phyloP scores from a whole-genome alignment of 2,329 filamentous ascomycete species.

The Trichoderma breve region DNA sequence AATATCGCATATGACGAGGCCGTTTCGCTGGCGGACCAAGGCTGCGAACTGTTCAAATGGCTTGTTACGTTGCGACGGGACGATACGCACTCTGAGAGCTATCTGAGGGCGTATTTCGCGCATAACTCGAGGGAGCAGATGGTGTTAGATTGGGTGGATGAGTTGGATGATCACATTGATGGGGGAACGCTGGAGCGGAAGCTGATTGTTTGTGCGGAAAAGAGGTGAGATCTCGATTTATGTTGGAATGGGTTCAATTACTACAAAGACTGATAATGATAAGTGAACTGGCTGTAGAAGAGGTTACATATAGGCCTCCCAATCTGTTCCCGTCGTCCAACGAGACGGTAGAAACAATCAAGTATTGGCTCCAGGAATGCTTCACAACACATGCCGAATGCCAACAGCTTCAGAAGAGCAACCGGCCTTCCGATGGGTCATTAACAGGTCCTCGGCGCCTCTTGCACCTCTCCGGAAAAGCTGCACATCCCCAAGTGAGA shows the following conservation, averaged over 20 bases:
- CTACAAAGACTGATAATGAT: not conserved
- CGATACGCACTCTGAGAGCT: not conserved
- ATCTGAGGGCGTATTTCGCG: slow-evolving; percentile 2
- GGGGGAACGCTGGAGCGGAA: not conserved
- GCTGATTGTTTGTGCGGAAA: not conserved
- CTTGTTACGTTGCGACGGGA: not conserved
- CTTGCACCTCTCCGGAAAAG: not conserved
- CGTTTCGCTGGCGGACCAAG: not conserved
- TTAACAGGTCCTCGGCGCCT: not conserved
- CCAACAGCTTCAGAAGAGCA: not conserved
- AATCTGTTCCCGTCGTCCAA: not conserved
- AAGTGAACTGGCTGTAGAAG: slow-evolving; percentile 1
- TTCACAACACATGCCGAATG: not conserved
- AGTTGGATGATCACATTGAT: slow-evolving; percentile 7
- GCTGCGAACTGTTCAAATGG: slow-evolving; percentile 1
- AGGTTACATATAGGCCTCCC: not conserved
- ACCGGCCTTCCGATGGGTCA: no score
- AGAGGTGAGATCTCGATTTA: not conserved
- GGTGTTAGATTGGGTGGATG: slow-evolving; percentile 8
- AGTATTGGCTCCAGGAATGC: not conserved
- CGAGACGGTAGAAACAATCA: not conserved
- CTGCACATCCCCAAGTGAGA: not conserved
- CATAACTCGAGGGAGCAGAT: slow-evolving; percentile 8
- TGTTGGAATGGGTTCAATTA: not conserved
- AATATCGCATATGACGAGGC: slow-evolving; percentile 5